Base-by-base conservation (phyloP, 2,329 filamentous ascomycete species). In the Cordyceps javanica region DNA sequence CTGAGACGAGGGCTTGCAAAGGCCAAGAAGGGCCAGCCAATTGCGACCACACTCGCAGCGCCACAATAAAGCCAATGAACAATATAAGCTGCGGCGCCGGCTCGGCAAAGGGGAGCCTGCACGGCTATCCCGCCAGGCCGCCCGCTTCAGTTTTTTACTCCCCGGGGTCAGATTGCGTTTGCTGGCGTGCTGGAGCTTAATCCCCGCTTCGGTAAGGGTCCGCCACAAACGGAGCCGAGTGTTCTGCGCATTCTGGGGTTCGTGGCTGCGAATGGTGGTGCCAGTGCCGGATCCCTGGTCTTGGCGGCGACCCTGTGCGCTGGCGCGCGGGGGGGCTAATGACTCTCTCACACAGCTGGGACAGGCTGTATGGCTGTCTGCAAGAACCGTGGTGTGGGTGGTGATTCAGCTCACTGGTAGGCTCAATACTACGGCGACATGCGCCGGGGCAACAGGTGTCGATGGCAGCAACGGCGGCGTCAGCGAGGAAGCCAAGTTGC, bases 291-390 rank as follows among this genome's bases (percentile, higher is more conserved):
- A 26, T 50, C 55, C 46, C 45, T 57, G 38, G 55, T 51, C 55
- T 57, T 57, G 55, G 55, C 55, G 30, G 46, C 55, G 32, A 57
- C 36, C 36, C 36, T 50, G 55, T 57, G 55, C 55, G 55, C 26
- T 57, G 55, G 55, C 55, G 36, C 55, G 36, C 45, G 42, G 14
- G 5, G 36, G 36, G 32, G 39, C 28, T 45, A 34, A 26, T 26
- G 38, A 45, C 36, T 53, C 45, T 53, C 50, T 3, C 8, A 9
- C 23, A 16, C 53, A 32, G 42, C 32, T 41, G 9, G 19, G 2
- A 11, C 41, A 26, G 16, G 21, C 28, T 32, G 30, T 46, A 10
- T 38, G 16, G 21, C 28, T 32, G 30, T 46, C 16, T 38, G 9
- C 9, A 25, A 3, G 30, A 39, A 10, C 23, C 19, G 23, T 25